Conservation (phyloP, 2,329 filamentous ascomycete genomes). For the Anisogramma anomala region DNA sequence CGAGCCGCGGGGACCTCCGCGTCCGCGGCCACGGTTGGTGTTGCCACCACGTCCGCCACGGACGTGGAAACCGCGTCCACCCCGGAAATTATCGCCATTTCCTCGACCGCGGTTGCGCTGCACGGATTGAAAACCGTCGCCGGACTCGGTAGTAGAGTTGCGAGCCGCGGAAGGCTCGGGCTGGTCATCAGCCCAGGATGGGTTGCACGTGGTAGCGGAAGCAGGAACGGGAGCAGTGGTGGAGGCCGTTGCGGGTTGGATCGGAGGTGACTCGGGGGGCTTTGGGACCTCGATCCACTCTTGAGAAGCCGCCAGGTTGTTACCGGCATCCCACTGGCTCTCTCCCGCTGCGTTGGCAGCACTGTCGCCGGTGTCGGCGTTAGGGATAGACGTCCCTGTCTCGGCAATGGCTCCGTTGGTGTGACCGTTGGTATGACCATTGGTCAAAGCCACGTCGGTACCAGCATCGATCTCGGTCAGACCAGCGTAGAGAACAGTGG, state of each 20-base stretch:
- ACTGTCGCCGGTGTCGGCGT: conserved; percentile 38
- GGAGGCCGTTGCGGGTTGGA: no score
- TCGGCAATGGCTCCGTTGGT: conserved; percentile 25
- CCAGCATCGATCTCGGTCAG: conserved; percentile 54
- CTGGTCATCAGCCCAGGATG: conserved; percentile 77
- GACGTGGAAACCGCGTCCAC: conserved; percentile 31
- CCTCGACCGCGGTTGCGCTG: conserved; percentile 47
- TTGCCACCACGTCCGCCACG: conserved; percentile 42
- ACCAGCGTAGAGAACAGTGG: conserved; percentile 54
- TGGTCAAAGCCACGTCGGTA: conserved; percentile 29
- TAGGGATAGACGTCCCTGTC: conserved; percentile 30
- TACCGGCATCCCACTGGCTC: conserved; percentile 50
- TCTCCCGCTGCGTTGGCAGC: conserved; percentile 52
- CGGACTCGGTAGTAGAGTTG: conserved; percentile 25
- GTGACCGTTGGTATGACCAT: conserved; percentile 35
- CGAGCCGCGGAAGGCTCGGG: conserved; percentile 39
- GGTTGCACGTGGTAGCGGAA: conserved; percentile 44
- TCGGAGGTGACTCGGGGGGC: conserved; percentile 61
- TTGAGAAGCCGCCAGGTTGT: conserved; percentile 37
- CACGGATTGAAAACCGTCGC: conserved; percentile 65
- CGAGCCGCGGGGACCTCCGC: conserved; percentile 21
- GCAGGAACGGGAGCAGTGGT: conserved; percentile 49
- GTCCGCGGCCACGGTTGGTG: conserved; percentile 23
- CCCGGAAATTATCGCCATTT: conserved; percentile 39
- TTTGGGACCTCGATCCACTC: conserved; percentile 65